A percentile compares a stretch with the other conserved stretches of the same genome.
phyloP scores from a whole-genome alignment of 2,329 filamentous ascomycete species.

The Leptosphaerulina australis region DNA sequence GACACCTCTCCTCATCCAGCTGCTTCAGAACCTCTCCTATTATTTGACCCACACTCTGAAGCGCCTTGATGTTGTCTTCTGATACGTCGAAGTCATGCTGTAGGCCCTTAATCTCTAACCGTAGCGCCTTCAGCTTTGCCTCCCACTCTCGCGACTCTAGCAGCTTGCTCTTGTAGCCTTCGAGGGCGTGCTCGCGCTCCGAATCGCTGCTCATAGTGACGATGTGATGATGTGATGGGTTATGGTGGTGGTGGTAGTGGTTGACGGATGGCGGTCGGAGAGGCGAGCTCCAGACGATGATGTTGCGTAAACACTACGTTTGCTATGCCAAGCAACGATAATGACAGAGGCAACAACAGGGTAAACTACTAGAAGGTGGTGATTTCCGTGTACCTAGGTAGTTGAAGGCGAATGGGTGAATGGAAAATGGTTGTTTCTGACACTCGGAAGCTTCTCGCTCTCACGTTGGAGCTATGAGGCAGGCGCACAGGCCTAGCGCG shows the following conservation, averaged over 20 bases:
- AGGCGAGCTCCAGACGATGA: constrained; percentile 16
- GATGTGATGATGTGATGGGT: constrained; percentile 10
- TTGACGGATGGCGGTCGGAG: constrained; percentile 13
- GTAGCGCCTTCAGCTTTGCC: constrained; percentile 91
- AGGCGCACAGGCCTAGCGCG: constrained; percentile 24
- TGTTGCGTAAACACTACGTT: constrained; percentile 1
- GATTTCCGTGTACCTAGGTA: neutral
- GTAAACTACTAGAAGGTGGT: neutral
- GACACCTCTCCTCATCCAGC: constrained; percentile 97
- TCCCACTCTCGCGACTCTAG: constrained; percentile 99
- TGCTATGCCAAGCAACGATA: constrained; percentile 1
- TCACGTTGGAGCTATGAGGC: constrained; percentile 33
- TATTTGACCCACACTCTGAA: constrained; percentile 98
- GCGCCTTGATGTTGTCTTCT: constrained; percentile 98
- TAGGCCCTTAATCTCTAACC: constrained; percentile 93
- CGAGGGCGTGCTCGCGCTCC: constrained; percentile 59
- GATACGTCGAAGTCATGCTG: constrained; percentile 96
- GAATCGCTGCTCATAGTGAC: constrained; percentile 52
- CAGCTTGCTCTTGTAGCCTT: constrained; percentile 60
- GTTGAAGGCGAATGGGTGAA: constrained; percentile 7
- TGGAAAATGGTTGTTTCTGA: constrained; percentile 13
- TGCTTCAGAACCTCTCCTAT: constrained; percentile 99
- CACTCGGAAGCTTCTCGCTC: constrained; percentile 24
- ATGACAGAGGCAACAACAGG: neutral
- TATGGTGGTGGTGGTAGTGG: constrained; percentile 11